These are phyloP conservation scores for Neonectria magnoliae DNA, from an alignment of 2,329 filamentous ascomycete species.

Conservation along the genomic window DNA sequence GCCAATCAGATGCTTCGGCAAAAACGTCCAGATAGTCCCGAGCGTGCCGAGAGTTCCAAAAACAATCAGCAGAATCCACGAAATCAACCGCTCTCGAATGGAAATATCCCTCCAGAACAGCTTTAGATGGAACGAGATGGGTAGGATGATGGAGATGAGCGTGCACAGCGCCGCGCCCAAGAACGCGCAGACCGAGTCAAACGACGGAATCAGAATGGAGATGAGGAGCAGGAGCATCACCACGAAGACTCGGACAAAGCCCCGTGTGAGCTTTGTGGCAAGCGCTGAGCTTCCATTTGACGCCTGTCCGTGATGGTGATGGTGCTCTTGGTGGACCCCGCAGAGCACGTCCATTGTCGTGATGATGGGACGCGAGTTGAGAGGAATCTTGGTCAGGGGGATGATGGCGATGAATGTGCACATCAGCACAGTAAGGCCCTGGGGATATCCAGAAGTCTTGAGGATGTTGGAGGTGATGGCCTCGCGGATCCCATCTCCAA, in stretches of 20 bases:
- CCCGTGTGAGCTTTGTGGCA: conserved; percentile 60
- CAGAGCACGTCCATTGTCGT: conserved; percentile 83
- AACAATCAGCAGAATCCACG: conserved; percentile 74
- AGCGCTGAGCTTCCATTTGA: conserved; percentile 52
- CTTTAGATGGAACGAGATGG: conserved; percentile 88
- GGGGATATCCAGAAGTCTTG: conserved; percentile 76
- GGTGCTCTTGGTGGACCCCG: conserved; percentile 69
- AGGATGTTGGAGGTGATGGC: conserved; percentile 94
- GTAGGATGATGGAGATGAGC: conserved; percentile 91
- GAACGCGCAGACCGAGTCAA: conserved; percentile 91
- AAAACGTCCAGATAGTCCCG: conserved; percentile 87
- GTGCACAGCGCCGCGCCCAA: conserved; percentile 92
- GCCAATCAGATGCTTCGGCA: conserved; percentile 80
- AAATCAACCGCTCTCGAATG: conserved; percentile 68
- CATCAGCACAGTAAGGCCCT: conserved; percentile 78
- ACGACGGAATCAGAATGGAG: conserved; percentile 75
- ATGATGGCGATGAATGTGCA: conserved; percentile 91
- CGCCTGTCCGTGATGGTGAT: conserved; percentile 45
- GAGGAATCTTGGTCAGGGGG: conserved; percentile 92
- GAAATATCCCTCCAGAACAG: conserved; percentile 82
- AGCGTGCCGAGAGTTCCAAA: conserved; percentile 76
- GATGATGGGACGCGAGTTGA: conserved; percentile 89
- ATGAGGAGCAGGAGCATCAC: conserved; percentile 80
- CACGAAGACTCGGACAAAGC: conserved; percentile 71
- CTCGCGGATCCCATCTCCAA: conserved; percentile 86